phyloP scores from a whole-genome alignment of 2,329 filamentous ascomycete species.

The Claviceps sp. region DNA sequence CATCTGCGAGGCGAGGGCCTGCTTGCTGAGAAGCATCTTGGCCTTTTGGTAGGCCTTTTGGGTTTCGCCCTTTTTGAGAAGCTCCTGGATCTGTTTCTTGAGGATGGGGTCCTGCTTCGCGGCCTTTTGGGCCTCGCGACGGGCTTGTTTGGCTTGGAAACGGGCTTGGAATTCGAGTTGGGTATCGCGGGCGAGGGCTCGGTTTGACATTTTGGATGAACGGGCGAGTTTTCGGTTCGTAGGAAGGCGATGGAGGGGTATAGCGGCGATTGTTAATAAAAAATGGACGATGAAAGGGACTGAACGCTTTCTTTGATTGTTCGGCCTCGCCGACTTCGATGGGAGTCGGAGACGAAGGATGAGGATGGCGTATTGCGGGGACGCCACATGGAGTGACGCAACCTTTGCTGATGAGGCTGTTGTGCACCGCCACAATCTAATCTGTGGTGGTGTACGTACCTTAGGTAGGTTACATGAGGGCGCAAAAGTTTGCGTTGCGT shows the following conservation, averaged over 20 bases:
- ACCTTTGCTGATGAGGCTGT: not conserved
- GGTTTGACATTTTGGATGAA: slow-evolving; percentile 37
- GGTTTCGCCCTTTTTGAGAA: slow-evolving; percentile 50
- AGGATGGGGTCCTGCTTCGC: slow-evolving; percentile 46
- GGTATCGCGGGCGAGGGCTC: slow-evolving; percentile 46
- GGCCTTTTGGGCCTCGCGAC: slow-evolving; percentile 46
- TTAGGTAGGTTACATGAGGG: not conserved
- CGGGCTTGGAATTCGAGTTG: slow-evolving; percentile 50
- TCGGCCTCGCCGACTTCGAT: slow-evolving; percentile 1
- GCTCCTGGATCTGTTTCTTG: slow-evolving; percentile 50
- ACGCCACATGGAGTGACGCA: slow-evolving; percentile 8
- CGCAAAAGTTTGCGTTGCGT: not conserved
- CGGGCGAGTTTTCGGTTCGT: too few relatives aligned
- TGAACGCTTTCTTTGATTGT: not conserved
- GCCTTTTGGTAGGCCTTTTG: slow-evolving; percentile 50
- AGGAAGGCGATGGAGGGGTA: too few relatives aligned
- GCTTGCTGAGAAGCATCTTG: slow-evolving; percentile 47
- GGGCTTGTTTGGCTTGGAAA: slow-evolving; percentile 50
- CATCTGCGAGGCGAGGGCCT: slow-evolving; percentile 49
- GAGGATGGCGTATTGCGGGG: slow-evolving; percentile 3
- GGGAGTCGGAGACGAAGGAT: not conserved
- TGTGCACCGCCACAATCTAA: not conserved
- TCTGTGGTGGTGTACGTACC: too few relatives aligned
- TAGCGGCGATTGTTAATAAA: too few relatives aligned
- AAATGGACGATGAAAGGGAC: too few relatives aligned